Evolutionary conservation across 2,329 filamentous ascomycete species (phyloP), one percentile per base, ranked within the genome.

Genomic region (Xylariales sp.): DNA sequence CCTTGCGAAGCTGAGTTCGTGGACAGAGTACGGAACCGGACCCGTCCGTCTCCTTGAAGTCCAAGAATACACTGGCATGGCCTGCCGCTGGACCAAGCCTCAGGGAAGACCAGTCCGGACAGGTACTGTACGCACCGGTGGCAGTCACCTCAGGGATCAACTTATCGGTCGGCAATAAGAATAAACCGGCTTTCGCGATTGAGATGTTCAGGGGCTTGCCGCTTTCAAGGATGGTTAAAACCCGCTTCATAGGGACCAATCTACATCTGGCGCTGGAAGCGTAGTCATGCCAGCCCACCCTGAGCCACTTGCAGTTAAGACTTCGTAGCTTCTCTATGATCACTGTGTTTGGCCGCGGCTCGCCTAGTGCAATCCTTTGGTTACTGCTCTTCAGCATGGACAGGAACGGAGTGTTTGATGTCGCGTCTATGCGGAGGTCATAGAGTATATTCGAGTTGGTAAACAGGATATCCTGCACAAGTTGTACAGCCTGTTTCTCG

Each of bases 381-480:
- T n/a, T n/a, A n/a, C n/a, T n/a, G n/a, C n/a, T n/a, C n/a, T n/a
- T n/a, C n/a, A n/a, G n/a, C n/a, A n/a, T n/a, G n/a, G 36, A 62
- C 67, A 12, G 35, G 11, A 44, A 32, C 8, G 39, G 22, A 3
- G 37, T 19, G 4, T 38, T 31, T 2, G 32, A 21, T 31, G 31
- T 25, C 29, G 28, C 16, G 24, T 62, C 56, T 14, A 80, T 62
- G 1, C 70, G 62, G 1, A 94, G 71, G 10, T 74, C 68, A 55
- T 93, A 94, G 0, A 93, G 65, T n/a, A 69, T 64, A 54, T 90
- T 91, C 0, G 87, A 78, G 50, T 89, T 94, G 47, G 78, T 71
- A 65, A 90, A 93, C 7, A 93, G 64, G 1, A 93, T 74, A 42
- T 84, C 78, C 36, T 78, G 74, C 0, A 80, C 80, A 3, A 86